These are phyloP conservation scores for Paramecium biaurelia DNA, from an alignment of 73 alveolate genomes.

Conservation along the genomic window DNA sequence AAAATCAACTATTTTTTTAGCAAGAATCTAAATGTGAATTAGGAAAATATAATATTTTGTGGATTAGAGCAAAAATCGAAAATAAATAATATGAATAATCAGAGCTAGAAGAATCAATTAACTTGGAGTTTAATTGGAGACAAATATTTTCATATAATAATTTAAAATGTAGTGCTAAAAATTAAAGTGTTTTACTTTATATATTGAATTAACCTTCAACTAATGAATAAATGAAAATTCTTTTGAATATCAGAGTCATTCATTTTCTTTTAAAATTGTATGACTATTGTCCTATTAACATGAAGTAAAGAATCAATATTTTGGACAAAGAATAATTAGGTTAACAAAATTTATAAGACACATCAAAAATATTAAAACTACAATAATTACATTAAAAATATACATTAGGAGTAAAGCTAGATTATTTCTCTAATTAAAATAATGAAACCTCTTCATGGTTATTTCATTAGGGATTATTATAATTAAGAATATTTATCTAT, in stretches of 20 bases:
- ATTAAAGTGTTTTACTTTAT: neutral
- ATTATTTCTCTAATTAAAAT: neutral
- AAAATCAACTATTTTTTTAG: neutral
- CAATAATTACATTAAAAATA: neutral
- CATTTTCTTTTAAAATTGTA: neutral
- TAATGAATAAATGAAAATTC: neutral
- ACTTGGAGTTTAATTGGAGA: neutral
- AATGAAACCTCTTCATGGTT: neutral
- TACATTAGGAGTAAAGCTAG: neutral
- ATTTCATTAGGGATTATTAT: neutral
- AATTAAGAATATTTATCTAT: neutral
- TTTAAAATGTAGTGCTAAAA: neutral
- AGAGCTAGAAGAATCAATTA: neutral
- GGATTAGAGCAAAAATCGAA: neutral
- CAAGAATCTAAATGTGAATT: neutral
- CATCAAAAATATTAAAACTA: neutral
- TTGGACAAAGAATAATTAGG: neutral
- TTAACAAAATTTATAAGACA: neutral
- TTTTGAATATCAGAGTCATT: neutral
- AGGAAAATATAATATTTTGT: neutral
- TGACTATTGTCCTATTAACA: neutral
- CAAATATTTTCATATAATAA: neutral
- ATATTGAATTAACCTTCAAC: neutral
- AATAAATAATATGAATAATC: neutral
- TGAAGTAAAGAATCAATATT: neutral